Evolutionary conservation across 345 rosid genomes (phyloP).

Genomic region (Turritis glabra): DNA sequence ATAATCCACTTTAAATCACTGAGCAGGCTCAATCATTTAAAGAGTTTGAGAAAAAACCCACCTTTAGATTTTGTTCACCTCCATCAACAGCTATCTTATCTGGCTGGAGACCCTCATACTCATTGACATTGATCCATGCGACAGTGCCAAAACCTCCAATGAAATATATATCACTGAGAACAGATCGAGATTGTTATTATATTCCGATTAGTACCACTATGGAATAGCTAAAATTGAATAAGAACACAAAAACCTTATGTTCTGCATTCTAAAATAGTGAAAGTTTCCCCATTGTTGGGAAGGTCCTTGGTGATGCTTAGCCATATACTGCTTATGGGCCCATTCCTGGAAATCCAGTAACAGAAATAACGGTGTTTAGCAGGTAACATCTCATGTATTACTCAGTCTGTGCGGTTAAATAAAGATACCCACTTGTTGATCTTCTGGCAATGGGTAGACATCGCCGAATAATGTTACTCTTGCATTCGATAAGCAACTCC

Average conservation of each 20-base stretch:
- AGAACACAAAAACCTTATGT: constrained; percentile 62
- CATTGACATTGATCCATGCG: constrained; percentile 94
- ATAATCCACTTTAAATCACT: constrained; percentile 1
- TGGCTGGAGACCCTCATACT: constrained; percentile 76
- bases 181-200: constrained; percentile 1
- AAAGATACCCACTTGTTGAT: constrained; percentile 61
- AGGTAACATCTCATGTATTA: background rate
- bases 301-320: constrained; percentile 90
- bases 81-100: constrained; percentile 97
- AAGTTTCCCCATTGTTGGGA: constrained; percentile 98
- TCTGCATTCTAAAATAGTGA: constrained; percentile 91
- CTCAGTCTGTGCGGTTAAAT: background rate
- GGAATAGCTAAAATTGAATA: constrained; percentile 1
- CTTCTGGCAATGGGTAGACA: constrained; percentile 81
- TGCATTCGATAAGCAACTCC: constrained; percentile 99
- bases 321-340: constrained; percentile 92
- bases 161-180: constrained; percentile 85
- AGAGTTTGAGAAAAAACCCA: constrained; percentile 19
- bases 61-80: constrained; percentile 92
- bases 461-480: constrained; percentile 96
- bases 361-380: background rate
- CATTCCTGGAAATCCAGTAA: constrained; percentile 59
- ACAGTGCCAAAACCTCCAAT: constrained; percentile 99
- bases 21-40: background rate
- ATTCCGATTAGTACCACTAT: background rate